Base-by-base conservation (phyloP, 345 rosid genomes). In the Salix caprea region DNA sequence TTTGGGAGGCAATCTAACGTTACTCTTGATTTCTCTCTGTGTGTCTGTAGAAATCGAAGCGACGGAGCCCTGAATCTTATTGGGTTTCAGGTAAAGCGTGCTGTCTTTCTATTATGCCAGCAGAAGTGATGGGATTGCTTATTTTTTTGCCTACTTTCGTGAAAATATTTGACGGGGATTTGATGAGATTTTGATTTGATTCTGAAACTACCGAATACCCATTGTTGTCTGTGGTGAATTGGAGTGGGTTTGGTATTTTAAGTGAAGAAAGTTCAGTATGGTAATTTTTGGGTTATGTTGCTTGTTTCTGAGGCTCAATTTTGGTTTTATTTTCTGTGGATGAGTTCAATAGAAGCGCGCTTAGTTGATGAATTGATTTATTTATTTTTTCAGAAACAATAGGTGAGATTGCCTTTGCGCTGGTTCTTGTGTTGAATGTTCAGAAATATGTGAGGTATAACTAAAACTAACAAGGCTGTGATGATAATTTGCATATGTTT, bases 1-100 rank as follows among this genome's bases (percentile, higher is more conserved):
- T 70, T 58, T 52, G 10, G 39, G 39, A 44, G 67, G 61, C 69
- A 66, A 77, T 79, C 73, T n/a, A 5, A 78, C 81, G 77, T 76
- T 50, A 21, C 75, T 40, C 34, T 68, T 58, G 61, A 34, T 60
- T 58, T 48, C 32, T 67, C 39, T 52, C 60, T 30, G 69, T 30
- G 65, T 42, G 39, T 56, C 60, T 40, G 2, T 71, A 34, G 23
- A 72, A 78, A 78, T 78, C 72, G 28, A 40, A 26, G 32, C 69
- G 24, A 61, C 79, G 72, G 65, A 72, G 50, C 70, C 76, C 74
- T 67, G 62, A 77, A 79, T 74, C 70, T 69, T 30, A 67, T 74
- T 82, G 76, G 48, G 13, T 74, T 76, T 71, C 82, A 79, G 89
- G 87, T 86, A 78, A 74, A 61, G 60, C 70, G 9, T 62, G 58